Conservation (phyloP, 164 flowering plant genomes). For the Aristolochia contorta region DNA sequence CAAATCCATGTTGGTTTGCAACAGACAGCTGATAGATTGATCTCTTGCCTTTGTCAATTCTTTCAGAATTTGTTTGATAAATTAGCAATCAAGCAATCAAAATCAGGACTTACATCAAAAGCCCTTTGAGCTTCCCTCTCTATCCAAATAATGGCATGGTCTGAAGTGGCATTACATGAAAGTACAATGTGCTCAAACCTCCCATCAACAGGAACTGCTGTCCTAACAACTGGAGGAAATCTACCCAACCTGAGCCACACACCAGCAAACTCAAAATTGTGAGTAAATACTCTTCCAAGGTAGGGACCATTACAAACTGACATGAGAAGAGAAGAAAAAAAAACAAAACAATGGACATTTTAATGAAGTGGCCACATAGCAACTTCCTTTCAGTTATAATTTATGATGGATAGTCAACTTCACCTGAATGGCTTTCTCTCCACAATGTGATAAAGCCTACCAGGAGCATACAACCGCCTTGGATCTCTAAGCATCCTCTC, state of each 20-base stretch:
- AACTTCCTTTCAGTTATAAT: no score
- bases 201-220: conserved; percentile 76
- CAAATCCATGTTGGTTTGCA: no score
- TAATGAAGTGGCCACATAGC: no score
- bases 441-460: conserved; percentile 94
- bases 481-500: conserved; percentile 84
- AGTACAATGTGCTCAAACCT: conserved; percentile 65
- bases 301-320: no score
- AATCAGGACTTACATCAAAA: conserved; percentile 40
- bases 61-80: no score
- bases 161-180: conserved; percentile 60
- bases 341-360: no score
- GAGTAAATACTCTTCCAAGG: no score
- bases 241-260: conserved; percentile 36
- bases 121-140: conserved; percentile 63
- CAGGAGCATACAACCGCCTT: conserved; percentile 93
- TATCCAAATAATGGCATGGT: conserved; percentile 63
- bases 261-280: no score
- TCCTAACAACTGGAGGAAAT: conserved; percentile 56
- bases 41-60: no score
- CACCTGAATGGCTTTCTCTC: conserved; percentile 90
- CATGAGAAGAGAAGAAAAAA: no score
- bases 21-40: no score
- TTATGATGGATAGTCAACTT: neutral
- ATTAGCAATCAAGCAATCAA: neutral